These are phyloP conservation scores for Cymodocea nodosa DNA, from an alignment of 116 monocot species.

Conservation along the genomic window DNA sequence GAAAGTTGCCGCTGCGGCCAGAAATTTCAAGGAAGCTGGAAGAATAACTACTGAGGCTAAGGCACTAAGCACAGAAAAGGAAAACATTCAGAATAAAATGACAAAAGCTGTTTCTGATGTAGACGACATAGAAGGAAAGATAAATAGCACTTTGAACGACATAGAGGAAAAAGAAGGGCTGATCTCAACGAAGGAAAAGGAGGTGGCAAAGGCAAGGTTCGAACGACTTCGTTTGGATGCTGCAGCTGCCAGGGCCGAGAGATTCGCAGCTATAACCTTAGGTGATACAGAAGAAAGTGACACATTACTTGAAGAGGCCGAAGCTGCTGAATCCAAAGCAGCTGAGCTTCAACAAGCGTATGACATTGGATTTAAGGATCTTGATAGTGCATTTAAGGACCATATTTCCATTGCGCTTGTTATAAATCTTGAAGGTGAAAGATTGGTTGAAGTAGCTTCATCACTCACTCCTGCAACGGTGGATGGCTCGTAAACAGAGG, in stretches of 20 bases:
- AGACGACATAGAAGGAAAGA: slow-evolving; percentile 42
- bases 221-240: slow-evolving; percentile 43
- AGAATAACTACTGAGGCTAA: slow-evolving; percentile 83
- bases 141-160: slow-evolving; percentile 22
- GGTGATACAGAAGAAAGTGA: slow-evolving; percentile 63
- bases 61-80: slow-evolving; percentile 53
- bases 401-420: slow-evolving; percentile 14
- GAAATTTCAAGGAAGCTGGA: slow-evolving; percentile 93
- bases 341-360: slow-evolving; percentile 50
- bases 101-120: slow-evolving; percentile 34
- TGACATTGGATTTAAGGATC: slow-evolving; percentile 9
- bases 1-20: slow-evolving; percentile 84
- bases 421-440: slow-evolving; percentile 8
- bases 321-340: slow-evolving; percentile 59
- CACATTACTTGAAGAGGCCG: slow-evolving; percentile 46
- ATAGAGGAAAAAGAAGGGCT: slow-evolving; percentile 61
- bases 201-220: slow-evolving; percentile 51
- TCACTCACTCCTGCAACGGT: neutral
- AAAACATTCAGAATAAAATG: slow-evolving; percentile 35
- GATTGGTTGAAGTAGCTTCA: slow-evolving; percentile 2
- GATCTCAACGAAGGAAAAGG: slow-evolving; percentile 53
- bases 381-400: neutral
- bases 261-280: slow-evolving; percentile 48
- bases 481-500: neutral
- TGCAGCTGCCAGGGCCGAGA: slow-evolving; percentile 65